Conservation (phyloP, 768 basidiomycete genomes). For the Boletales sp. region DNA sequence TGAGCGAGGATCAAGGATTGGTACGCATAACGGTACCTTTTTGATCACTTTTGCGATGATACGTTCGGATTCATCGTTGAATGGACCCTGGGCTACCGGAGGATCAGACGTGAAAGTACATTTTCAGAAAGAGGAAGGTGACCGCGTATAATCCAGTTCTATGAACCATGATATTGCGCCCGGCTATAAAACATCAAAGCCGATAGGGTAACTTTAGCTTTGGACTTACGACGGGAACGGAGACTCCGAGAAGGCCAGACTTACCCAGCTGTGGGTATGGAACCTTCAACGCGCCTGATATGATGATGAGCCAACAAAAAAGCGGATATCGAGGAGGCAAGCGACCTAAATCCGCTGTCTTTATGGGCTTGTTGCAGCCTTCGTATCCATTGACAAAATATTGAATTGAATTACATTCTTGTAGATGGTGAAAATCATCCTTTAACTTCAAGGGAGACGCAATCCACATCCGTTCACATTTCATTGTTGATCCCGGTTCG, state of each 20-base stretch:
- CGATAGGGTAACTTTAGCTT: too few species aligned
- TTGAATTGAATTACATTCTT: too few species aligned
- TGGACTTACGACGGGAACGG: conserved; percentile 30
- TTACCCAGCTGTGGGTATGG: conserved; percentile 31
- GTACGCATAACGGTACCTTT: conserved; percentile 7
- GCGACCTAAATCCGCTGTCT: too few species aligned
- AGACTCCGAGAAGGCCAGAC: conserved; percentile 28
- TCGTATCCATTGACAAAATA: too few species aligned
- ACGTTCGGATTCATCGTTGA: conserved; percentile 35
- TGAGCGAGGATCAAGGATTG: neutral
- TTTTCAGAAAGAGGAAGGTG: neutral
- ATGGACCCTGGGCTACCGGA: conserved; percentile 24
- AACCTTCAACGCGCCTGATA: conserved; percentile 2
- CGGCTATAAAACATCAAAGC: conserved; percentile 13
- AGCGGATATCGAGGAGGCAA: too few species aligned
- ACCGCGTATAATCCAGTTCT: conserved; percentile 24
- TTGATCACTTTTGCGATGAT: conserved; percentile 36
- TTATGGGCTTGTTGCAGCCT: too few species aligned
- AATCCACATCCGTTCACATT: too few species aligned
- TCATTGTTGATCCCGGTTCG: too few species aligned
- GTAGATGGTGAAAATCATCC: too few species aligned
- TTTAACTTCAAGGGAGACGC: too few species aligned
- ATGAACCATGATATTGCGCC: conserved; percentile 25
- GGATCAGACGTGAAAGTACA: neutral
- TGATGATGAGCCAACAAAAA: too few species aligned